These are phyloP conservation scores for Tylopilus orsonianus DNA, from an alignment of 1,284 basidiomycete genomes.

Conservation along the genomic window DNA sequence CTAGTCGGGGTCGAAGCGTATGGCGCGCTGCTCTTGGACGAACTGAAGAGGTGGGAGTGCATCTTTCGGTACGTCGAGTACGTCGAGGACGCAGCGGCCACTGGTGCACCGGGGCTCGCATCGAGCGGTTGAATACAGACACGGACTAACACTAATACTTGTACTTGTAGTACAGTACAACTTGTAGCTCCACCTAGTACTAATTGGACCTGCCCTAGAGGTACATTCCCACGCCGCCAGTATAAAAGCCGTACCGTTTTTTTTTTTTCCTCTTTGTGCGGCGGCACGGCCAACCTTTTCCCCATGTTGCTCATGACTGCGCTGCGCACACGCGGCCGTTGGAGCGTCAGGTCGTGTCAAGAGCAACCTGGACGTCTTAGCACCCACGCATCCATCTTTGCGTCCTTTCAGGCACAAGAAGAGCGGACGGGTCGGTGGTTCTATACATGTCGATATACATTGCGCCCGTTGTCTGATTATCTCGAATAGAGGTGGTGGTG, in stretches of 20 bases:
- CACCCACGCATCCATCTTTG: constrained; percentile 60
- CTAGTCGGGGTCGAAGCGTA: constrained; percentile 61
- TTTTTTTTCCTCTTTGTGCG: constrained; percentile 55
- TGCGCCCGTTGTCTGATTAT: too few species aligned
- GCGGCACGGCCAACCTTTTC: constrained; percentile 73
- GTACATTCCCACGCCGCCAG: constrained; percentile 24
- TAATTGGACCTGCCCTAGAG: constrained; percentile 37
- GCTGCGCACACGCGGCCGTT: constrained; percentile 62
- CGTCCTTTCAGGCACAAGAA: constrained; percentile 30
- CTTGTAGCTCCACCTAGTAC: too few species aligned
- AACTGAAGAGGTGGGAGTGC: constrained; percentile 55
- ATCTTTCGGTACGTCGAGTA: constrained; percentile 63
- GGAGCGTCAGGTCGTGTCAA: constrained; percentile 85
- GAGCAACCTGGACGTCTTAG: constrained; percentile 76
- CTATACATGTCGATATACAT: constrained; percentile 45
- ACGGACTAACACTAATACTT: too few species aligned
- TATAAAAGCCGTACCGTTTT: constrained; percentile 16
- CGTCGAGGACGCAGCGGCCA: constrained; percentile 64
- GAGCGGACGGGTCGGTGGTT: constrained; percentile 78
- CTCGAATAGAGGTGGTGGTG: too few species aligned
- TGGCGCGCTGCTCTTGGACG: constrained; percentile 57
- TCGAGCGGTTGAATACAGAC: too few species aligned
- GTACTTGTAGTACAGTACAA: too few species aligned
- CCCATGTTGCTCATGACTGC: constrained; percentile 85
- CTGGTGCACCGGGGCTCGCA: too few species aligned